Evolutionary conservation across 192 early-diverging fungal genomes (phyloP).

Genomic region (Mortierella antarctica): DNA sequence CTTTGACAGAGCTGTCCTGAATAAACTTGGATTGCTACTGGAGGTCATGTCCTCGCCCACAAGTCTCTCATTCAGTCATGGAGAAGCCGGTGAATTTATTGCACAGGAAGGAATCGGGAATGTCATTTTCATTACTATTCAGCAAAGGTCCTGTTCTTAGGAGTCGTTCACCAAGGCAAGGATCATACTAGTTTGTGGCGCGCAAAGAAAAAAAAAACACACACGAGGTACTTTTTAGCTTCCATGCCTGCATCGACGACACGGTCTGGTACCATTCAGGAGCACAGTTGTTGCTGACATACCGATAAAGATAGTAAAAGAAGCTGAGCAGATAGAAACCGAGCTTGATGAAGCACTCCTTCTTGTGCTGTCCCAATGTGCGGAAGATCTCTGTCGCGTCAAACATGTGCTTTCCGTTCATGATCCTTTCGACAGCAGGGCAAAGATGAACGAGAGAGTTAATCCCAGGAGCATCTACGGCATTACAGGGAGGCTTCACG

Average conservation of each 20-base stretch:
- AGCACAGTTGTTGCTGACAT: neutral
- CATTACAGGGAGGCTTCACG: slow-evolving; percentile 4
- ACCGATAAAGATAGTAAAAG: slow-evolving; percentile 92
- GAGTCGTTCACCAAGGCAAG: slow-evolving; percentile 49
- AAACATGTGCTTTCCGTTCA: slow-evolving; percentile 89
- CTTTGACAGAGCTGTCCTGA: slow-evolving; percentile 21
- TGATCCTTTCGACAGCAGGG: slow-evolving; percentile 66
- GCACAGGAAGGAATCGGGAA: no score
- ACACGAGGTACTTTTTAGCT: neutral
- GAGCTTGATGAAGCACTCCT: slow-evolving; percentile 97
- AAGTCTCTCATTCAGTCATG: neutral
- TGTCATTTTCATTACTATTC: neutral
- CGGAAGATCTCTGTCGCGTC: slow-evolving; percentile 99
- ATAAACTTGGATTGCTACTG: no score
- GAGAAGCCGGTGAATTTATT: neutral
- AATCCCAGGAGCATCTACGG: neutral
- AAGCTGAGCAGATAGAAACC: slow-evolving; percentile 96
- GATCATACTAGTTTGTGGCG: slow-evolving; percentile 30
- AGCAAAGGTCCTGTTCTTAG: neutral
- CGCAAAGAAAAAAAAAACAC: neutral
- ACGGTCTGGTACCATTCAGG: neutral
- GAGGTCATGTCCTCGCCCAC: no score
- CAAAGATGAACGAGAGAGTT: neutral
- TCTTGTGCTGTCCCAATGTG: slow-evolving; percentile 91
- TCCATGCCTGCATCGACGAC: neutral